Evolutionary conservation across 257 asterid genomes (phyloP), one percentile per base, ranked within the genome.

Genomic region (Knoxia roxburghii): DNA sequence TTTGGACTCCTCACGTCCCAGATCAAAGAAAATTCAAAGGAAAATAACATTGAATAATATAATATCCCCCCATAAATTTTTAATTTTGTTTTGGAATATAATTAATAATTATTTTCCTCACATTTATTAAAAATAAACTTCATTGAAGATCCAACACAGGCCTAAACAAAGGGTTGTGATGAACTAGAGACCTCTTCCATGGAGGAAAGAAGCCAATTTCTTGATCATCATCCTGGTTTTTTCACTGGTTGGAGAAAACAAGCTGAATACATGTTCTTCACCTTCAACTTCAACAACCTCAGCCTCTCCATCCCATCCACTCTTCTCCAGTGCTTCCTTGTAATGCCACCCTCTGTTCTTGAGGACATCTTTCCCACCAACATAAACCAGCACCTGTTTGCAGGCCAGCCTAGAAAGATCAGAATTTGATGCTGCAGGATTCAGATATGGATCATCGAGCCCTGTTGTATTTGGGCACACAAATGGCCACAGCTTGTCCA

Each of bases 271-370:
- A 53, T 86, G 90, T 0, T 1, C 59, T n/a, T 79, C 83, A 2
- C 77, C 90, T 32, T 72, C 73, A 68, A 75, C 70, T 15, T 89
- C 96, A 60, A 83, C 82, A 49, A 80, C 30, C 62, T 83, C 86
- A 1, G 72, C 51, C 0, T 82, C 64, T 0, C 95, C 96, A 1
- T 0, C 48, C 95, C 92, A 87, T 1, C 78, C 82, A 8, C 78
- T 72, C 46, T 76, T 76, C 50, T 61, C 68, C 76, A 89, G 20
- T 0, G 23, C 62, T 67, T 79, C 84, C 52, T 80, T 63, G 33
- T 85, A 89, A 21, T 12, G 12, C 72, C 68, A 68, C 0, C 91
- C 95, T 40, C 96, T 77, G 0, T 53, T 72, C 50, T 63, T 81
- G 64, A 85, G 14, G 0, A 37, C 1, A 65, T 89, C 96, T 43